Evolutionary conservation across 2,329 filamentous ascomycete species (phyloP).

Genomic region (Ascochyta viciae-villosae): DNA sequence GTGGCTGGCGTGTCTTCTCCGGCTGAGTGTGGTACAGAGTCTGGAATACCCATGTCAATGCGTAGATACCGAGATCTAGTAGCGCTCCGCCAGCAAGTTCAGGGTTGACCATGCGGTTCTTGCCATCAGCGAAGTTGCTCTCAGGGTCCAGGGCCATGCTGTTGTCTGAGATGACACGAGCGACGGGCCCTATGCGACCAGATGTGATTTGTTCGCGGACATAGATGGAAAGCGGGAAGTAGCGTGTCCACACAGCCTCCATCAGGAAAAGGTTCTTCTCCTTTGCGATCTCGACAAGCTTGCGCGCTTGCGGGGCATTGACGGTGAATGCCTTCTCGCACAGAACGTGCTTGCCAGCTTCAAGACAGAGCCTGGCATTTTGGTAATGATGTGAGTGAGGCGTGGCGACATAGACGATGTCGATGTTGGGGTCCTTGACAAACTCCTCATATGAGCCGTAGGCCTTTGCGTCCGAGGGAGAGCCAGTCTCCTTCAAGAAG

Average conservation of each 20-base stretch:
- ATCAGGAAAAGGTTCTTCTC: constrained; percentile 65
- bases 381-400: constrained; percentile 94
- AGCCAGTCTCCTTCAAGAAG: constrained; percentile 75
- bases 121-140: constrained; percentile 57
- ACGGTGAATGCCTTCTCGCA: constrained; percentile 93
- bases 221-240: constrained; percentile 83
- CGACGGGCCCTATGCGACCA: constrained; percentile 62
- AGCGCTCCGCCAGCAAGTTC: constrained; percentile 83
- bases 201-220: constrained; percentile 70
- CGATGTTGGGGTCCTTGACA: constrained; percentile 77
- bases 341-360: constrained; percentile 85
- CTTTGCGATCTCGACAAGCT: constrained; percentile 73
- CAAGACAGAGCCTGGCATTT: constrained; percentile 82
- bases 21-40: constrained; percentile 82
- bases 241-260: constrained; percentile 83
- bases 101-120: constrained; percentile 81
- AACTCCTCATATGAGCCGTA: constrained; percentile 86
- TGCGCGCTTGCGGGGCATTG: constrained; percentile 77
- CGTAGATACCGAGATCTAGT: constrained; percentile 87
- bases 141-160: constrained; percentile 68
- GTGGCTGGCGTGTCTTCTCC: constrained; percentile 67
- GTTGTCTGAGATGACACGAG: constrained; percentile 64
- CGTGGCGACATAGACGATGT: constrained; percentile 88
- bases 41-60: constrained; percentile 90
- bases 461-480: constrained; percentile 70